A percentile compares a stretch with the other conserved stretches of the same genome.
These are phyloP conservation scores for Pleurotus giganteus DNA, from an alignment of 768 basidiomycete species.

Conservation along the genomic window DNA sequence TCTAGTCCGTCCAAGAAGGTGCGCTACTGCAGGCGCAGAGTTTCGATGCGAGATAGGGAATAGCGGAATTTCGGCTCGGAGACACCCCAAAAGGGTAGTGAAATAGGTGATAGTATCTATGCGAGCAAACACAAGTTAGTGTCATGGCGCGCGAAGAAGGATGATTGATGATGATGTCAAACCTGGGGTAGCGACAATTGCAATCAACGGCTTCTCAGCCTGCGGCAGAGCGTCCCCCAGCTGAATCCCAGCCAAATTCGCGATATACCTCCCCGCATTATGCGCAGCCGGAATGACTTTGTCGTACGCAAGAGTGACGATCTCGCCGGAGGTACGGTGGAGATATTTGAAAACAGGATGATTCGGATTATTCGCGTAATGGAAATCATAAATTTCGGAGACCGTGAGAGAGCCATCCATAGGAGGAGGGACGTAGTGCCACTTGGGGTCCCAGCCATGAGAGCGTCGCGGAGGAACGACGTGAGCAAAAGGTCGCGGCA, in stretches of 20 bases:
- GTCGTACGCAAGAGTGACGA: constrained; percentile 20
- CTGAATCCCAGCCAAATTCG: neutral
- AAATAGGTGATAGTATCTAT: constrained; percentile 32
- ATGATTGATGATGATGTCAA: neutral
- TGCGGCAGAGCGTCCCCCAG: neutral
- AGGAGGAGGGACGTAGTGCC: constrained; percentile 23
- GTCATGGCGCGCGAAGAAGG: neutral
- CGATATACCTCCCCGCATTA: constrained; percentile 20
- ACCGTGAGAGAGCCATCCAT: constrained; percentile 28
- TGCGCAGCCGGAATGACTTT: constrained; percentile 24
- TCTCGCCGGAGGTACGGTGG: constrained; percentile 13
- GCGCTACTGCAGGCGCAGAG: constrained; percentile 26
- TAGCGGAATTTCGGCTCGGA: constrained; percentile 19
- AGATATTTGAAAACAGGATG: constrained; percentile 28
- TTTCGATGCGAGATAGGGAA: constrained; percentile 26
- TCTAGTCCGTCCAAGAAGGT: constrained; percentile 26
- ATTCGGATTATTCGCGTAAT: constrained; percentile 20
- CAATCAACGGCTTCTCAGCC: constrained; percentile 19
- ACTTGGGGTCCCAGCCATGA: constrained; percentile 5
- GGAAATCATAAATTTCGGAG: constrained; percentile 32
- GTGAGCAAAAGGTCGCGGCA: neutral
- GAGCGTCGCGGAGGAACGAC: neutral
- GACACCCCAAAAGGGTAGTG: constrained; percentile 19
- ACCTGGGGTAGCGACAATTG: constrained; percentile 25
- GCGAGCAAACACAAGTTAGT: neutral